These are phyloP conservation scores for Plenodomus tracheiphilus DNA, from an alignment of 2,329 filamentous ascomycete species.

Conservation along the genomic window DNA sequence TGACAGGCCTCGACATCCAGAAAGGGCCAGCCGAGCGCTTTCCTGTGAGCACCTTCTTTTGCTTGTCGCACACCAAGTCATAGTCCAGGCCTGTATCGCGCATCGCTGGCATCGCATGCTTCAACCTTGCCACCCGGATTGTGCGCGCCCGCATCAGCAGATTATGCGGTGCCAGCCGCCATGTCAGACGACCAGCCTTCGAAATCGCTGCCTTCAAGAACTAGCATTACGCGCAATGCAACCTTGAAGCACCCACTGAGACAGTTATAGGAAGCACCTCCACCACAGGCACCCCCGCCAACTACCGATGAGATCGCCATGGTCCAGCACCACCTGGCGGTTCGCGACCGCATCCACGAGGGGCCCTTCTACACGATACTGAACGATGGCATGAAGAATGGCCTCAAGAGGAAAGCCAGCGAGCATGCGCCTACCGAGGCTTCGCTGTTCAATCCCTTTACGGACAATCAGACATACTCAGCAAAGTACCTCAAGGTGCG, in stretches of 20 bases:
- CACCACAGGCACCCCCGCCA: slow-evolving; percentile 45
- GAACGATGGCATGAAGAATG: slow-evolving; percentile 51
- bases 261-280: slow-evolving; percentile 34
- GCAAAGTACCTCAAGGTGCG: slow-evolving; percentile 61
- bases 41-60: slow-evolving; percentile 37
- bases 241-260: slow-evolving; percentile 20
- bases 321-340: slow-evolving; percentile 54
- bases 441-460: slow-evolving; percentile 61
- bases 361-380: slow-evolving; percentile 63
- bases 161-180: slow-evolving; percentile 11
- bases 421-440: slow-evolving; percentile 45
- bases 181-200: slow-evolving; percentile 7
- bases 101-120: not conserved
- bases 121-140: not conserved
- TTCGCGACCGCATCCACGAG: slow-evolving; percentile 61
- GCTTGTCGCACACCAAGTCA: slow-evolving; percentile 2
- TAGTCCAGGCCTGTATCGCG: not conserved
- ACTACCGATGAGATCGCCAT: slow-evolving; percentile 50
- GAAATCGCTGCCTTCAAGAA: slow-evolving; percentile 1
- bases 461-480: slow-evolving; percentile 63
- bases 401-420: slow-evolving; percentile 41
- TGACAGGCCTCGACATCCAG: slow-evolving; percentile 45
- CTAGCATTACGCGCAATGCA: slow-evolving; percentile 1
- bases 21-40: slow-evolving; percentile 47
- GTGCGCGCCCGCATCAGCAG: slow-evolving; percentile 7